These are phyloP conservation scores for Geosmithia putterillii DNA, from an alignment of 2,329 filamentous ascomycete species.

Conservation along the genomic window DNA sequence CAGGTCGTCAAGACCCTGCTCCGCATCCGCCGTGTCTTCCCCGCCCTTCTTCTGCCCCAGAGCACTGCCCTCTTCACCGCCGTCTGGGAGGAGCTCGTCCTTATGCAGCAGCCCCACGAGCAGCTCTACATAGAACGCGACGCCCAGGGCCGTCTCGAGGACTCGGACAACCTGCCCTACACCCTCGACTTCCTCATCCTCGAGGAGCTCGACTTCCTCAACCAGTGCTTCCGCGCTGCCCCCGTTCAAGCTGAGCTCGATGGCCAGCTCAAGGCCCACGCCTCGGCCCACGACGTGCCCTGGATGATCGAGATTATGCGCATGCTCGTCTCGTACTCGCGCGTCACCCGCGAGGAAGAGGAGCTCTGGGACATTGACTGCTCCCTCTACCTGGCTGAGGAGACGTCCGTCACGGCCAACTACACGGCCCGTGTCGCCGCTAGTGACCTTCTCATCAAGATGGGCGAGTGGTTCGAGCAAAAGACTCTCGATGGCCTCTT, in stretches of 20 bases:
- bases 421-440: slow-evolving; percentile 91
- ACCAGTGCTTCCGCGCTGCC: slow-evolving; percentile 76
- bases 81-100: slow-evolving; percentile 77
- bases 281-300: slow-evolving; percentile 48
- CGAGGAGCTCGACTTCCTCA: slow-evolving; percentile 90
- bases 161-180: slow-evolving; percentile 84
- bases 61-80: slow-evolving; percentile 73
- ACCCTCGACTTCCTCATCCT: slow-evolving; percentile 87
- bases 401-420: slow-evolving; percentile 88
- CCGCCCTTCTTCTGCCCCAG: slow-evolving; percentile 68
- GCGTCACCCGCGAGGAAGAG: slow-evolving; percentile 87
- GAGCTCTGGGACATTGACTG: slow-evolving; percentile 94
- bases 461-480: slow-evolving; percentile 77
- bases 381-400: slow-evolving; percentile 89
- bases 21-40: slow-evolving; percentile 77
- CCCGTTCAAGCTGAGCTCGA: slow-evolving; percentile 86
- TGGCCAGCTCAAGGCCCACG: slow-evolving; percentile 54
- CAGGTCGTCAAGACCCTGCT: slow-evolving; percentile 91
- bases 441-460: slow-evolving; percentile 82
- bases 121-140: slow-evolving; percentile 78
- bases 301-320: slow-evolving; percentile 88
- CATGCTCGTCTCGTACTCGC: slow-evolving; percentile 72
- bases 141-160: slow-evolving; percentile 77
- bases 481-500: slow-evolving; percentile 69
- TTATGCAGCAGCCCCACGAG: slow-evolving; percentile 61